Evolutionary conservation across 305 asterid genomes (phyloP), one percentile per base, ranked within the genome.

Genomic region (Solanum aculeatissimum): DNA sequence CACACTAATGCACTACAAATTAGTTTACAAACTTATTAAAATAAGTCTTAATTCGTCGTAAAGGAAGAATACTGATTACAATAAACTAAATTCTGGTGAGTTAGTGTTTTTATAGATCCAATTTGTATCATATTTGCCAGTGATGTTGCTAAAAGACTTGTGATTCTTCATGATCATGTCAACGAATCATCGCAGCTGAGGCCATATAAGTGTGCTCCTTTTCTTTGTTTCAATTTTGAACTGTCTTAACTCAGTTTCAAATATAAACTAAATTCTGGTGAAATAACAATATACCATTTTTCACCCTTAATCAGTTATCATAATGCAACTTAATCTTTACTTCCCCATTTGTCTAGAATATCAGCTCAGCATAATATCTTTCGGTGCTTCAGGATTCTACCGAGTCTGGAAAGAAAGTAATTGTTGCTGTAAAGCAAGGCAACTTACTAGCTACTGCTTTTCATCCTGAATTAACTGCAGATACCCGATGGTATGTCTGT

Each of bases 381-480:
- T 79, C 71, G 84, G 45, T 84, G 78, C 88, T 75, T 80, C 93
- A 94, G 98, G 97, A 79, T 72, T 86, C 88, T 75, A 84, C 83
- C 8, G 91, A 38, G 60, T 75, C 93, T 10, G 92, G 47, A 35
- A 89, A 88, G 86, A 92, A 89, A 86, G 98, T 93, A 60, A 90
- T 97, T 35, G 98, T 97, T 80, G 99, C 99, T 23, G 97, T 97
- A 85, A 95, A 92, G 91, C 99, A 97, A 89, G 98, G 98, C 45
- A 94, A 94, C 87, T 84, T 97, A 89, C 92, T 97, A 77, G 99
- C 99, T 87, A 97, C 99, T 83, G 99, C 99, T 55, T 97, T 97
- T 85, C 99, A 97, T 87, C 99, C 99, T 14, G 99, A 97, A 89
- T 85, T 97, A 88, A 97, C 99, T 79, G 94, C 97, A 43, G 98